These are phyloP conservation scores for Phoma herbarum DNA, from an alignment of 2,329 filamentous ascomycete species.

Conservation along the genomic window DNA sequence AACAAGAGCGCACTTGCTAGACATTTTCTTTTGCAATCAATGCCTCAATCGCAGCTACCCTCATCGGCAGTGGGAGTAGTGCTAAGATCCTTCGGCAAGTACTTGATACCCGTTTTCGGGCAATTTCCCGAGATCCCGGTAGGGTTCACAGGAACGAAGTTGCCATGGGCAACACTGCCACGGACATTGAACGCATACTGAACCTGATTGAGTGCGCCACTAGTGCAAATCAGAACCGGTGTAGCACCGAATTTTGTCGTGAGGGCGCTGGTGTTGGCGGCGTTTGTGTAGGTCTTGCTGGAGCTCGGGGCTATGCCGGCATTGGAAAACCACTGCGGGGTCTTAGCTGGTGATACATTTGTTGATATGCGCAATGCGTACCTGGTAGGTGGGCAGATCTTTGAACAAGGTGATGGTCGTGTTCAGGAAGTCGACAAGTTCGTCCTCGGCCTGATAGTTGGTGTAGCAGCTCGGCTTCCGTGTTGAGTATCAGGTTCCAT, in stretches of 20 bases:
- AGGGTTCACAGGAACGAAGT: constrained; percentile 12
- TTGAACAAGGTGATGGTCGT: constrained; percentile 12
- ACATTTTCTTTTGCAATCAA: too few species aligned
- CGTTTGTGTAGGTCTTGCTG: constrained; percentile 13
- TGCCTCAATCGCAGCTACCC: constrained; percentile 9
- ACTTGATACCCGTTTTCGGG: constrained; percentile 10
- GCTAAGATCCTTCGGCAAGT: constrained; percentile 5
- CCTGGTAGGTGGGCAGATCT: constrained; percentile 8
- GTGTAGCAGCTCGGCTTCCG: constrained; percentile 8
- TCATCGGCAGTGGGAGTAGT: constrained; percentile 7
- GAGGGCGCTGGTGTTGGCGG: constrained; percentile 9
- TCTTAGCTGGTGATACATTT: background rate
- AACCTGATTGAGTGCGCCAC: constrained; percentile 9
- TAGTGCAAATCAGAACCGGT: constrained; percentile 12
- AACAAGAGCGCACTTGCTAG: too few species aligned
- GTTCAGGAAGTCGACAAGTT: constrained; percentile 11
- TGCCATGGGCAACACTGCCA: constrained; percentile 11
- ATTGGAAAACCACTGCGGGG: constrained; percentile 3
- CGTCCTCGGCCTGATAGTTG: constrained; percentile 8
- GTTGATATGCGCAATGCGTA: background rate
- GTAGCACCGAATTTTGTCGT: constrained; percentile 11
- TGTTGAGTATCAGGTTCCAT: constrained; percentile 11
- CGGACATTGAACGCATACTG: constrained; percentile 12
- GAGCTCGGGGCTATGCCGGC: constrained; percentile 13
- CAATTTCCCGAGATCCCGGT: constrained; percentile 10